Percentiles rank a stretch among this genome's conserved stretches.
phyloP scores from a whole-genome alignment of 192 early-diverging fungal genomes.

The Gaertneriomyces semiglobifer region DNA sequence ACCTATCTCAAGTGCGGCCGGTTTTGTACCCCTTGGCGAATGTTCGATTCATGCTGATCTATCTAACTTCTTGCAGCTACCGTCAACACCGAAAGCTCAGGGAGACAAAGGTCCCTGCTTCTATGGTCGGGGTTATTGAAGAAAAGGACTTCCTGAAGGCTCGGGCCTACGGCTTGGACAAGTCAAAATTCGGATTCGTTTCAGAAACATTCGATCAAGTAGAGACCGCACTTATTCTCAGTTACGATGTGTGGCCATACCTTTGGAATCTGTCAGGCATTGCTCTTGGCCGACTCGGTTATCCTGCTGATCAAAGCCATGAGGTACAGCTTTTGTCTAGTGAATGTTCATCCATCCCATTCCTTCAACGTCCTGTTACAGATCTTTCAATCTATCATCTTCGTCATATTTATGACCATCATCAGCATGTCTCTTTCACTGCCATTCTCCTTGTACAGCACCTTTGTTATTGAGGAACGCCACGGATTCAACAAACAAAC shows the following conservation, averaged over 20 bases:
- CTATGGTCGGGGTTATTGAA: constrained; percentile 65
- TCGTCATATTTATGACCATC: constrained; percentile 57
- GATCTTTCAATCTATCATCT: constrained; percentile 82
- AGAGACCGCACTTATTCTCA: constrained; percentile 64
- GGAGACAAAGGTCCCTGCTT: constrained; percentile 62
- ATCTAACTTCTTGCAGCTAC: constrained; percentile 30
- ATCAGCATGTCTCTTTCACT: constrained; percentile 62
- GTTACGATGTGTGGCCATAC: constrained; percentile 68
- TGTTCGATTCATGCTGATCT: not conserved
- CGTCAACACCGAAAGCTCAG: constrained; percentile 74
- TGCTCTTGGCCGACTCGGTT: constrained; percentile 47
- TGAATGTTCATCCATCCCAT: not conserved
- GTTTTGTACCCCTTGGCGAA: not conserved
- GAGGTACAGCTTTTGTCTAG: not conserved
- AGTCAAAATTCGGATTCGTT: constrained; percentile 70
- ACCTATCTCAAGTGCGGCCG: constrained; percentile 67
- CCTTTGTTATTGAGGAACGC: constrained; percentile 90
- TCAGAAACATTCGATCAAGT: constrained; percentile 58
- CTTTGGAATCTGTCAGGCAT: constrained; percentile 65
- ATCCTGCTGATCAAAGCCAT: constrained; percentile 53
- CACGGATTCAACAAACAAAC: constrained; percentile 98
- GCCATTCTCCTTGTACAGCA: constrained; percentile 82
- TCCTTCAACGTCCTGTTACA: constrained; percentile 23
- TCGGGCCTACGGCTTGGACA: constrained; percentile 82
- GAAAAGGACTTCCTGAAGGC: constrained; percentile 79